Conservation (phyloP, 768 basidiomycete genomes). For the Panellus pusillus region DNA sequence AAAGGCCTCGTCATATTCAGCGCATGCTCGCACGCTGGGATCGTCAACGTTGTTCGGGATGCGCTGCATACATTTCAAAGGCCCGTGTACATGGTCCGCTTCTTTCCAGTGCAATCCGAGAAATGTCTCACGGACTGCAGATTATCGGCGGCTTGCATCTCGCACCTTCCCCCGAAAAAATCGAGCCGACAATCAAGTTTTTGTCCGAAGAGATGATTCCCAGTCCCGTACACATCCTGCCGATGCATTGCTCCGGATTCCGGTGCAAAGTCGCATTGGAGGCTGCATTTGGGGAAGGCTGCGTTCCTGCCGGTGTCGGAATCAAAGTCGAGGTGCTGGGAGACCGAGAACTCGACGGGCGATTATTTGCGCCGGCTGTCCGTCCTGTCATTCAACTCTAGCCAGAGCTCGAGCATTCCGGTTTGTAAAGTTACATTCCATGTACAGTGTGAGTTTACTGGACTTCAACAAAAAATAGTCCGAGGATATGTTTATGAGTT, state of each 20-base stretch:
- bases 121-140: conserved; percentile 34
- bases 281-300: conserved; percentile 67
- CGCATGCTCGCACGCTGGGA: conserved; percentile 81
- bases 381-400: no score
- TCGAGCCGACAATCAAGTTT: conserved; percentile 71
- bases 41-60: conserved; percentile 79
- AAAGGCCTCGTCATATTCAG: conserved; percentile 84
- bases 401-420: no score
- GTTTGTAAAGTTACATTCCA: conserved; percentile 12
- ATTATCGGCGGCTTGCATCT: conserved; percentile 83
- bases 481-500: conserved; percentile 6
- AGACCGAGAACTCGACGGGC: conserved; percentile 40
- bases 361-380: conserved; percentile 34
- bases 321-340: conserved; percentile 60
- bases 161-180: conserved; percentile 62
- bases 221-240: conserved; percentile 67
- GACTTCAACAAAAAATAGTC: conserved; percentile 3
- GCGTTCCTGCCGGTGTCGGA: conserved; percentile 79
- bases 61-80: conserved; percentile 60
- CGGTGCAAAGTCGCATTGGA: conserved; percentile 72
- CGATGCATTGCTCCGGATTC: conserved; percentile 87
- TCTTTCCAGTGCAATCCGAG: not conserved
- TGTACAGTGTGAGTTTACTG: conserved; percentile 15
- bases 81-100: conserved; percentile 72
- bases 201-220: conserved; percentile 61